Conservation (phyloP, 2,329 filamentous ascomycete genomes). For the Orbilia brochopaga region DNA sequence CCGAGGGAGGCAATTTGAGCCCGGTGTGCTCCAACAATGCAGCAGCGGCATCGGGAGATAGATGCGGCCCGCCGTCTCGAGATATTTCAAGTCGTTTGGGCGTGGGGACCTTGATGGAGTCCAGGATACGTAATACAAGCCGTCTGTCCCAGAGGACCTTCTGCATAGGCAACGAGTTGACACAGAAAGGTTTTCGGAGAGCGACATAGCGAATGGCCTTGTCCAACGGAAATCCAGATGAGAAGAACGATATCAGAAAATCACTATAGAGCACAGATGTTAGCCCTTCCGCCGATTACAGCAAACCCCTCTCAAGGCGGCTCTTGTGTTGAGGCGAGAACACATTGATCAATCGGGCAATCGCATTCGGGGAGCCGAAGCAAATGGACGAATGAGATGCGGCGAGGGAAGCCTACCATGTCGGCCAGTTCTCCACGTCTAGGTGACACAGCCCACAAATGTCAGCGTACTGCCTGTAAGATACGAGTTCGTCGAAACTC, state of each 20-base stretch:
- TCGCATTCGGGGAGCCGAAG: conserved; percentile 13
- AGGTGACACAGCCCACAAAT: conserved; percentile 24
- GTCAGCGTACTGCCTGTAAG: conserved; percentile 40
- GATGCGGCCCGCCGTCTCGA: conserved; percentile 83
- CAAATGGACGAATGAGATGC: conserved; percentile 28
- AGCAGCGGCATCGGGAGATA: conserved; percentile 78
- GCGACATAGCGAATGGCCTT: conserved; percentile 97
- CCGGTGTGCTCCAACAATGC: conserved; percentile 82
- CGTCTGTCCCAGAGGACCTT: conserved; percentile 95
- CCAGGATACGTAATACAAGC: conserved; percentile 83
- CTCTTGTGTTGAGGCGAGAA: conserved; percentile 42
- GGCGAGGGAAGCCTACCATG: conserved; percentile 66
- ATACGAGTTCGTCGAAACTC: conserved; percentile 8
- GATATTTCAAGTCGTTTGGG: conserved; percentile 88
- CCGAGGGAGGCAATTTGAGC: conserved; percentile 62
- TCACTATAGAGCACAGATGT: conserved; percentile 63
- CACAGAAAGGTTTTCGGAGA: conserved; percentile 91
- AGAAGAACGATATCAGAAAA: conserved; percentile 97
- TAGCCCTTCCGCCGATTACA: background rate
- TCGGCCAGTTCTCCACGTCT: conserved; percentile 93
- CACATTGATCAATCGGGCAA: conserved; percentile 53
- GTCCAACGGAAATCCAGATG: conserved; percentile 92
- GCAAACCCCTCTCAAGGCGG: background rate
- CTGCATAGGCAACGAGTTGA: conserved; percentile 97
- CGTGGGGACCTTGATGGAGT: conserved; percentile 86